Evolutionary conservation across 805 yeast genomes (phyloP), one percentile per base, ranked within the genome.

Genomic region (Metschnikowia henanensis): DNA sequence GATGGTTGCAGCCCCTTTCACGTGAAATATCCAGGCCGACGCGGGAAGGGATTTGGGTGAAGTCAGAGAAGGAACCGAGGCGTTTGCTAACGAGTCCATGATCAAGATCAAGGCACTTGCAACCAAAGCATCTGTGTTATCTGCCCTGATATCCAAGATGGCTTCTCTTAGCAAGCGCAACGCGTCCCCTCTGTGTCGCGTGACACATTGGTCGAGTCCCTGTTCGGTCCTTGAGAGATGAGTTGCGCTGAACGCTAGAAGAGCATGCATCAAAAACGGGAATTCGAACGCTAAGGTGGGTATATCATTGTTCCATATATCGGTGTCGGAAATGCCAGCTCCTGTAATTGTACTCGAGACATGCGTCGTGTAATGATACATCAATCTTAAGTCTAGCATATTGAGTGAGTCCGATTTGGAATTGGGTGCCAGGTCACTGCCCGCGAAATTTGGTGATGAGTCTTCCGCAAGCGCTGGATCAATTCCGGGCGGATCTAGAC

Each of bases 1-100:
- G 41, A 92, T 92, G 0, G 97, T 91, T 5, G 97, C 97, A 0
- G 97, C 96, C 25, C 97, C 98, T 55, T 94, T 87, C 10, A 92
- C 97, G 58, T 92, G 97, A 71, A 88, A 94, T 44, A 92, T 83
- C 98, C 98, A 92, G 0, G 97, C 96, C 3, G 94, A 83, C 2
- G 97, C 91, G 1, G 97, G 95, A 45, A 90, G 64, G 2, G 90
- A 83, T 51, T 77, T 79, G 6, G 61, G 60, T 3, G 72, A 66
- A 2, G 73, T 67, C 26, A 67, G 64, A 35, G 64, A 60, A 35
- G 80, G 95, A 36, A 77, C 68, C 2, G 83, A 79, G 0, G 97
- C 97, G 64, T 91, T 91, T 3, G 97, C 97, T 51, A 89, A 69
- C 0, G 97, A 87, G 61, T 92, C 98, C 87, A 92, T 87, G 43